Base-by-base conservation (phyloP, 2,329 filamentous ascomycete species). In the Gnomoniopsis smithogilvyi region DNA sequence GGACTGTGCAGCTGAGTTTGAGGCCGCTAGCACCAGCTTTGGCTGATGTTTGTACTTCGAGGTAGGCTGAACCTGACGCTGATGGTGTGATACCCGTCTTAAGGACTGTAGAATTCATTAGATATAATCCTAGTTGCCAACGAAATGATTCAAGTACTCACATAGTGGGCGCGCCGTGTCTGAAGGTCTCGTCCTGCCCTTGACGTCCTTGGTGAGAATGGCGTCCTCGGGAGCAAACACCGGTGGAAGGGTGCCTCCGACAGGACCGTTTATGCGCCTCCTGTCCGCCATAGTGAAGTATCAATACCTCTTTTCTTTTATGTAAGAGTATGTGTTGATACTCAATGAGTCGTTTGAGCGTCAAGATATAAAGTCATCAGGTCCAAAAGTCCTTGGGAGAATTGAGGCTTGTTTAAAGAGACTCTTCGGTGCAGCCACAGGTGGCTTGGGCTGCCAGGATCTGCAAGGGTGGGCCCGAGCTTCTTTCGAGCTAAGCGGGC, bases 61-160 rank as follows among this genome's bases (percentile, higher is more conserved):
- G 80, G 72, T 94, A 99, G 56, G 95, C 92, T 19, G 93, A 97
- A 15, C 95, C 95, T 51, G 92, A 95, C 14, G 95, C 95, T 15
- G 94, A 96, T 19, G 95, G 94, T 0, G 95, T 93, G 4, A 98
- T 84, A 24, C 92, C 92, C 10, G 94, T 97, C 73, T 95, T 92
- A 48, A 98, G 80, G 72, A 94, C 92, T 96, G 64, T 52, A 49
- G 65, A 53, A 57, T 45, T 49, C 56, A 34, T 64, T 19, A 62
- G 61, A 1, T 36, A 45, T 52, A 24, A 50, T 50, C 34, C n/a
- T 46, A 3, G 12, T 19, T 46, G 17, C 2, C 41, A 34, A 38
- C 50, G 36, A 57, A 21, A 51, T 14, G 7, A n/a, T 22, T n/a
- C 11, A 33, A 62, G 41, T 14, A 78, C 89, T 73, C 82, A 95